A percentile compares a stretch with the other conserved stretches of the same genome.
Evolutionary conservation across 495 filamentous ascomycete species (phyloP).

Genomic region (Aspergillus diversus): DNA sequence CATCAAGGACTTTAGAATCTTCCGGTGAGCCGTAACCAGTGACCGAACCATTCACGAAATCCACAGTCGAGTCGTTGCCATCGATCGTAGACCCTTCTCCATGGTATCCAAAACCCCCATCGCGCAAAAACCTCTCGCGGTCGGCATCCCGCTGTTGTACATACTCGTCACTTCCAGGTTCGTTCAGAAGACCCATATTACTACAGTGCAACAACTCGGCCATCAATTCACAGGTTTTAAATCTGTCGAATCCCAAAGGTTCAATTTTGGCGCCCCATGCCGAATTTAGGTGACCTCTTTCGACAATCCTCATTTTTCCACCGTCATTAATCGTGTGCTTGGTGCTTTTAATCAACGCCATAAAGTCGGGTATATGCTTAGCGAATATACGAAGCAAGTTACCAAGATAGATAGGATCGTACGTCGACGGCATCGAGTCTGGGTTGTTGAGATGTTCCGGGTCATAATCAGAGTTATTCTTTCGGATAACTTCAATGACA

Average conservation of each 20-base stretch:
- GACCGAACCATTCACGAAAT: conserved; percentile 44
- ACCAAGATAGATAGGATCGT: conserved; percentile 96
- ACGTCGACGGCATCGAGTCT: conserved; percentile 74
- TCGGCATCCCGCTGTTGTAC: conserved; percentile 81
- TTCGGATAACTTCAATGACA: conserved; percentile 97
- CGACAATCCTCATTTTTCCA: conserved; percentile 60
- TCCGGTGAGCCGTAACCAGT: conserved; percentile 45
- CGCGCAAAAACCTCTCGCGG: conserved; percentile 73
- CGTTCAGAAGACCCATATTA: conserved; percentile 97
- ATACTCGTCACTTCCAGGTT: conserved; percentile 86
- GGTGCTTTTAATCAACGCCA: conserved; percentile 77
- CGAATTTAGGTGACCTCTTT: conserved; percentile 69
- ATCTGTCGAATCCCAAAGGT: conserved; percentile 94
- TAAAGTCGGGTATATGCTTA: conserved; percentile 90
- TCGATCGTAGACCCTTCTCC: conserved; percentile 48
- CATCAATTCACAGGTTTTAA: conserved; percentile 99
- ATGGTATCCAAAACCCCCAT: conserved; percentile 56
- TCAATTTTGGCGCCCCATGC: conserved; percentile 92
- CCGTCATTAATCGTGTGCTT: conserved; percentile 63
- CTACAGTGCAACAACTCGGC: conserved; percentile 97
- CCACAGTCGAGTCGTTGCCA: conserved; percentile 53
- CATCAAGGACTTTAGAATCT: conserved; percentile 58
- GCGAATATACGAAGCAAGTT: conserved; percentile 91
- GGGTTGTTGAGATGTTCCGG: conserved; percentile 80
- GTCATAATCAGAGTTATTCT: conserved; percentile 99